phyloP scores from a whole-genome alignment of 768 basidiomycete species.

The Tylopilus subfusipes region DNA sequence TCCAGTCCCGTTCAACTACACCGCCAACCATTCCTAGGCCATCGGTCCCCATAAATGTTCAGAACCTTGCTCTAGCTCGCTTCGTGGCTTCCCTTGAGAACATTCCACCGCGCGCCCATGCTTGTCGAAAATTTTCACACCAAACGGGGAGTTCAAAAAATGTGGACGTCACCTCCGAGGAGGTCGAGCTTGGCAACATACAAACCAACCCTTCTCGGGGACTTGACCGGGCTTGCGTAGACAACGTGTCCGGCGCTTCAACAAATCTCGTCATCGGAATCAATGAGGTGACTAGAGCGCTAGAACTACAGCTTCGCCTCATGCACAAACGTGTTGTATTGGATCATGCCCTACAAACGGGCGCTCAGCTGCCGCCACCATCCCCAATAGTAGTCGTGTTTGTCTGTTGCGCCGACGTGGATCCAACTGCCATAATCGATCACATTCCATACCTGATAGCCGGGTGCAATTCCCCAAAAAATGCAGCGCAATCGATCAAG shows the following conservation, averaged over 20 bases:
- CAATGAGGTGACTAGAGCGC: slow-evolving; percentile 70
- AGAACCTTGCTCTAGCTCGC: slow-evolving; percentile 54
- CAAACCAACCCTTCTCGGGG: not conserved
- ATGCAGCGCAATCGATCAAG: slow-evolving; percentile 39
- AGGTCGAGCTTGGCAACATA: not conserved
- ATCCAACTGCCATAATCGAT: slow-evolving; percentile 66
- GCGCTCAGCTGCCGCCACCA: not conserved
- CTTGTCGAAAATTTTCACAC: slow-evolving; percentile 15
- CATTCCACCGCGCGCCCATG: slow-evolving; percentile 36
- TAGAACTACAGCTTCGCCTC: slow-evolving; percentile 55
- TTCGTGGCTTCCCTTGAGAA: slow-evolving; percentile 50
- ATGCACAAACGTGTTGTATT: slow-evolving; percentile 19
- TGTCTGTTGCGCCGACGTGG: slow-evolving; percentile 71
- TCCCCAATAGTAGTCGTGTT: slow-evolving; percentile 46
- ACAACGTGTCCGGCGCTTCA: not conserved
- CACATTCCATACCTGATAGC: slow-evolving; percentile 79
- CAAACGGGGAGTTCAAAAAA: slow-evolving; percentile 9
- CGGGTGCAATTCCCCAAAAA: slow-evolving; percentile 55
- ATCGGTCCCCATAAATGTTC: slow-evolving; percentile 54
- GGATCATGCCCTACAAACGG: not conserved
- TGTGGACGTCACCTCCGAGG: slow-evolving; percentile 27
- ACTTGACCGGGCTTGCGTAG: not conserved
- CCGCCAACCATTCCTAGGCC: slow-evolving; percentile 46
- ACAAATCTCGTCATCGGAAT: slow-evolving; percentile 62
- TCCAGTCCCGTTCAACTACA: not conserved